Base-by-base conservation (phyloP, 148 eudicot species). In the Arctostaphylos glauca region DNA sequence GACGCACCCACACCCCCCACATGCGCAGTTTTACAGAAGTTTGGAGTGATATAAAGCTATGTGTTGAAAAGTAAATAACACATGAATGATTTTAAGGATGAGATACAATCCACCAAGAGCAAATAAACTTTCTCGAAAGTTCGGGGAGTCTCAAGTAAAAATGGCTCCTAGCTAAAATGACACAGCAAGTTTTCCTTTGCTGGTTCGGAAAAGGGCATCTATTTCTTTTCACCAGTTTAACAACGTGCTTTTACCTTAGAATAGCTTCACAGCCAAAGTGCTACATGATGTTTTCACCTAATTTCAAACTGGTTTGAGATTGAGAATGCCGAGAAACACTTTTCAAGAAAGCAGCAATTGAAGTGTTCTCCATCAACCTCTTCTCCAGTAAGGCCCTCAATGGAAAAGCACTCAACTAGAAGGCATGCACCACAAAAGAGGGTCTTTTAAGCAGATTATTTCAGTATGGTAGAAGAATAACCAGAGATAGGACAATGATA, bases 401-500 rank as follows among this genome's bases (percentile, higher is more conserved):
- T 10, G 8, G 58, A 49, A 23, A 50, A 47, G 13, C 55, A 49
- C 48, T n/a, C 41, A 23, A 50, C 18, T 2, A 25, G 19, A 10
- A n/a, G 15, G 41, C 38, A n/a, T 8, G 55, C 14, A 49, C 38
- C 47, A 50, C 15, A 13, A 73, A 73, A 73, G 14, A 73, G 76
- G 76, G 47, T 19, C 76, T 46, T 73, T 46, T 46, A 73, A 73
- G 47, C 76, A 73, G 76, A 48, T 15, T 13, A 71, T 43, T 71
- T 71, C 75, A 4, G 3, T 43, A 16, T 5, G 46, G 18, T 14
- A 16, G 75, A 41, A 71, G 74, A 16, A 71, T 0, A 71, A 71
- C 75, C 43, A 71, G 18, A 6, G 75, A 71, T 38, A 38, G 43
- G 46, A 25, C 25, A 68, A 12, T 68, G 18, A 31, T 31, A 68